Base-by-base conservation (phyloP, 805 yeast species). In the Hanseniaspora singularis region DNA sequence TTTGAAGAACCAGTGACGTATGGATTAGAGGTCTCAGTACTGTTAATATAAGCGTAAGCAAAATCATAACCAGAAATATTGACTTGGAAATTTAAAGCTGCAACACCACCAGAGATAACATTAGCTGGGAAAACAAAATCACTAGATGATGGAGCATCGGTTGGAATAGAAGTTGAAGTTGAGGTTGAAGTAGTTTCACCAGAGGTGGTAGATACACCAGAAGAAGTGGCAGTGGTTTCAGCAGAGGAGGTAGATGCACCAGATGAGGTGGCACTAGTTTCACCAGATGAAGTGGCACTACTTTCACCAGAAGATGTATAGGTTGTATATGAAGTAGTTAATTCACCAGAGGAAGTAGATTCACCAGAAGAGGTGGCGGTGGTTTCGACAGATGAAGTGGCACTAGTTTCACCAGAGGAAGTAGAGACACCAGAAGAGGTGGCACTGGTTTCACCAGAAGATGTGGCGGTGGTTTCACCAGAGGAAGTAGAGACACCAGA, bases 121-220 rank as follows among this genome's bases (percentile, higher is more conserved):
- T 42, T 42, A 7, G 20, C 10, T 34, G 46, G 33, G 34, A 42
- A 42, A 18, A 24, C n/a, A 22, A 42, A 42, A 16, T 19, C 34
- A 20, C 9, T 5, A 11, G 27, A 10, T 10, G 18, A 9, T 42
- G 46, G 46, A 11, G 34, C 2, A 28, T 33, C 46, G 6, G 46
- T 16, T 40, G 45, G 38, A n/a, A 26, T 18, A 14, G 38, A 9
- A 18, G 37, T 20, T 6, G 38, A 10, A 20, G 45, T 10, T 14
- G 45, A 10, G 15, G 45, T 6, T 11, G 42, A 12, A 20, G 42
- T 20, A 14, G 32, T 39, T 9, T 7, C 6, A 15, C 15, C n/a
- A 6, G 33, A 9, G 9, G 33, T 9, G 33, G n/a, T 20, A 32
- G 34, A 15, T 5, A 8, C 11, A 32, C 20, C n/a, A 32, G 34